phyloP scores from a whole-genome alignment of 257 asterid species.

The Nicotiana attenuata region DNA sequence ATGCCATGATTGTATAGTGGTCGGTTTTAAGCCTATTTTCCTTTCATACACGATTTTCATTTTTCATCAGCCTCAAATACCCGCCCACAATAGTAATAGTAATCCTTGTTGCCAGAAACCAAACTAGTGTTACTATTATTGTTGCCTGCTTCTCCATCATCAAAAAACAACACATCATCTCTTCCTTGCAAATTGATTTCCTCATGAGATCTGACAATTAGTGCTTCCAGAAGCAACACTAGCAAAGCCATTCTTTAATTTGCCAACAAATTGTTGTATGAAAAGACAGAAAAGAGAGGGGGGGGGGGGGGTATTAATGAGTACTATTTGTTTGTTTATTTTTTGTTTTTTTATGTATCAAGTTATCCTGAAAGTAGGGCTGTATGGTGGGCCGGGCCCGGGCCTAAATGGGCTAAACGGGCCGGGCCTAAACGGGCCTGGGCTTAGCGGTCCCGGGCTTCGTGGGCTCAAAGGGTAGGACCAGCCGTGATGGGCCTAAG shows the following conservation, averaged over 20 bases:
- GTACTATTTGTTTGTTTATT: no score
- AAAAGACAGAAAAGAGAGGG: not conserved
- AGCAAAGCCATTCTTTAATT: conserved; percentile 18
- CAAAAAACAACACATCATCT: not conserved
- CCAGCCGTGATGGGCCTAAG: no score
- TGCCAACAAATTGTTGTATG: not conserved
- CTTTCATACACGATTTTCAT: not conserved
- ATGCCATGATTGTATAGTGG: not conserved
- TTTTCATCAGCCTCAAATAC: not conserved
- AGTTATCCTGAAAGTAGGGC: no score
- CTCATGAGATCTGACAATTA: not conserved
- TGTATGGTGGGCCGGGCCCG: no score
- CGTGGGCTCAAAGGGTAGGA: no score
- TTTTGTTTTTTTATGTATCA: no score
- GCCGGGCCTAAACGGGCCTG: no score
- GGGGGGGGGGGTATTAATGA: no score
- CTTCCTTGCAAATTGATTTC: not conserved
- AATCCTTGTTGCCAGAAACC: not conserved
- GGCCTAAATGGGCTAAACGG: no score
- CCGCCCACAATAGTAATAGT: not conserved
- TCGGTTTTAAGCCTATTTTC: not conserved
- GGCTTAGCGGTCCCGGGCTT: no score
- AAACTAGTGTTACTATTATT: not conserved
- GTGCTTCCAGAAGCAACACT: conserved; percentile 16
- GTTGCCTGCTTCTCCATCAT: not conserved